These are phyloP conservation scores for Clitocybe nebularis DNA, from an alignment of 1,284 basidiomycete species.

Conservation along the genomic window DNA sequence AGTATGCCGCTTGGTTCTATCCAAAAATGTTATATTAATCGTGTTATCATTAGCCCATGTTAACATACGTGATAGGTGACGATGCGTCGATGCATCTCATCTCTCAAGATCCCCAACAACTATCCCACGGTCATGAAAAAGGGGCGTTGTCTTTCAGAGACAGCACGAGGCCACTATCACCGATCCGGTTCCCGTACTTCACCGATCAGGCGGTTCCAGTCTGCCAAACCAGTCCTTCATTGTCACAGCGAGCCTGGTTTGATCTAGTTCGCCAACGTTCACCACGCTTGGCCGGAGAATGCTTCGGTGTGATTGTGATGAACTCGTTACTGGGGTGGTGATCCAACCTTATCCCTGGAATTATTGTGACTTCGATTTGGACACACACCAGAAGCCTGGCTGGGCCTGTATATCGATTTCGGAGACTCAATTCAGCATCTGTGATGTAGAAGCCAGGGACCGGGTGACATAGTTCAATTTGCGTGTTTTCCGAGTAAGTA, in stretches of 20 bases:
- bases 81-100: no score
- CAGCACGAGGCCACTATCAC: slow-evolving; percentile 3
- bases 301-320: slow-evolving; percentile 15
- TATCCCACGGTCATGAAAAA: slow-evolving; percentile 1
- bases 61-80: no score
- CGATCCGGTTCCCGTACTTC: slow-evolving; percentile 20
- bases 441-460: slow-evolving; percentile 26
- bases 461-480: slow-evolving; percentile 29
- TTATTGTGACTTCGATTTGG: slow-evolving; percentile 11
- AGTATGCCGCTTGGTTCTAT: no score
- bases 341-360: slow-evolving; percentile 22
- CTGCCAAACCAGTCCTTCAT: slow-evolving; percentile 11
- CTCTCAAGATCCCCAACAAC: background rate
- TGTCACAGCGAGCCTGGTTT: slow-evolving; percentile 19
- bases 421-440: slow-evolving; percentile 20
- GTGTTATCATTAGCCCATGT: no score
- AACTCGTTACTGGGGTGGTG: slow-evolving; percentile 21
- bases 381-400: slow-evolving; percentile 19
- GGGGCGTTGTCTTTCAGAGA: background rate
- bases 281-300: slow-evolving; percentile 3
- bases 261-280: slow-evolving; percentile 18
- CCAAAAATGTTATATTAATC: no score
- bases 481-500: slow-evolving; percentile 26
- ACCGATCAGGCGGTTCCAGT: slow-evolving; percentile 15
- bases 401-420: slow-evolving; percentile 13